Conservation (phyloP, 2,329 filamentous ascomycete species). For the Myotisia sp. region DNA sequence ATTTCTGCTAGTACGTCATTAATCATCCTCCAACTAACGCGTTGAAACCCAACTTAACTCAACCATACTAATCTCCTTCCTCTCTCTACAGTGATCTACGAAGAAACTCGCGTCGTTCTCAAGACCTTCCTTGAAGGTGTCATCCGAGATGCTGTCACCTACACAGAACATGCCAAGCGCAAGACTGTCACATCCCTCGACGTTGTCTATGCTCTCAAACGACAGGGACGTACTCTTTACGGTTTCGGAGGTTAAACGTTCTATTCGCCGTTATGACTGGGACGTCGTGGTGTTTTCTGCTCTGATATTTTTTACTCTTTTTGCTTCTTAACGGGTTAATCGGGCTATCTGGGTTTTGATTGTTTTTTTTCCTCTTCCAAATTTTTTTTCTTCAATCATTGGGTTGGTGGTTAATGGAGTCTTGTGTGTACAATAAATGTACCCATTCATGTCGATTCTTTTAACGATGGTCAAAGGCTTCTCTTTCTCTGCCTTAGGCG, state of each 20-base stretch:
- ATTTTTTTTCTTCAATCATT: too few relatives aligned
- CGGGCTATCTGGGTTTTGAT: conserved; percentile 9
- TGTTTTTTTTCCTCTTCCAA: conserved; percentile 5
- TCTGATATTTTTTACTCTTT: too few relatives aligned
- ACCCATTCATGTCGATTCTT: too few relatives aligned
- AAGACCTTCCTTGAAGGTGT: conserved; percentile 75
- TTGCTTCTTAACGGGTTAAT: conserved; percentile 7
- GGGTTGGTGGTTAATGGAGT: conserved; percentile 8
- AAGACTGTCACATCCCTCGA: conserved; percentile 43
- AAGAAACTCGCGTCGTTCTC: conserved; percentile 67
- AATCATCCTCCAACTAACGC: conserved; percentile 4
- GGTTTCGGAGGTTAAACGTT: conserved; percentile 68
- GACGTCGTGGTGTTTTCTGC: conserved; percentile 10
- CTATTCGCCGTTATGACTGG: conserved; percentile 5
- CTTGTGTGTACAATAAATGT: conserved; percentile 10
- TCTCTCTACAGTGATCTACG: conserved; percentile 53
- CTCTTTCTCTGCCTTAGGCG: too few relatives aligned
- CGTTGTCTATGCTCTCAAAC: conserved; percentile 50
- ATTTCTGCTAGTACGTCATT: conserved; percentile 70
- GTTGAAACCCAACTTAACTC: neutral
- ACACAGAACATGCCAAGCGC: conserved; percentile 72
- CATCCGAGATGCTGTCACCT: conserved; percentile 66
- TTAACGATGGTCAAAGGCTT: too few relatives aligned
- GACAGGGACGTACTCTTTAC: conserved; percentile 61
- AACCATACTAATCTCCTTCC: neutral